Evolutionary conservation across 352 stramenopile species (phyloP).

Genomic region (Globisporangium barbulae): DNA sequence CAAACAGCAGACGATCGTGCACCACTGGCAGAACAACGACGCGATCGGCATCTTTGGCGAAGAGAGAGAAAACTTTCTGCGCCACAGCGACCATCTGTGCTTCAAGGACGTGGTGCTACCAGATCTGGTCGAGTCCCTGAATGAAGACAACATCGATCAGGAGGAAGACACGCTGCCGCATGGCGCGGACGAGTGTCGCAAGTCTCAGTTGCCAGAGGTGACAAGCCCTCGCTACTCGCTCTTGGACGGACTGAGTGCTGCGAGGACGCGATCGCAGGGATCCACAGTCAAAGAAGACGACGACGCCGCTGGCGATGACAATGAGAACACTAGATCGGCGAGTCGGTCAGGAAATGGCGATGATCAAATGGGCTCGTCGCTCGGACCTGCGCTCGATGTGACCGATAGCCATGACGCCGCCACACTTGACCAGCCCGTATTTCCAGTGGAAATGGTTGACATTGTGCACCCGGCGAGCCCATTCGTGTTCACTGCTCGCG

Average conservation of each 20-base stretch:
- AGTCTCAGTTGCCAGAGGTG: not conserved
- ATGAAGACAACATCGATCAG: slow-evolving; percentile 6
- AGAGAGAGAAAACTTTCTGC: slow-evolving; percentile 39
- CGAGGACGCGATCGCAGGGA: not conserved
- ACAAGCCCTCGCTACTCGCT: slow-evolving; percentile 7
- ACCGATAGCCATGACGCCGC: not conserved
- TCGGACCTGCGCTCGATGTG: not conserved
- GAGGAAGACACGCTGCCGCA: not conserved
- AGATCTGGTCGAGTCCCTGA: not conserved
- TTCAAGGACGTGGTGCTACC: slow-evolving; percentile 12
- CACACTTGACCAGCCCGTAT: not conserved
- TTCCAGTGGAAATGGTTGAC: not conserved
- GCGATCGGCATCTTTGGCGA: slow-evolving; percentile 49
- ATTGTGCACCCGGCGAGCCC: not conserved
- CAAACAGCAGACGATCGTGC: slow-evolving; percentile 67
- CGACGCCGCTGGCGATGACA: not conserved
- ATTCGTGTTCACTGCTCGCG: not conserved
- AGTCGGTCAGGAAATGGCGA: slow-evolving; percentile 14
- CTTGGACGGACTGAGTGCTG: not conserved
- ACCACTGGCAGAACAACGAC: slow-evolving; percentile 74
- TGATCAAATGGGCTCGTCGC: slow-evolving; percentile 20
- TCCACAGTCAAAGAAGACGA: slow-evolving; percentile 2
- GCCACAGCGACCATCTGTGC: slow-evolving; percentile 15
- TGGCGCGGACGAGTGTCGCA: not conserved
- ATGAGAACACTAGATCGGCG: not conserved